These are phyloP conservation scores for Dianthus caryophyllus DNA, from an alignment of 148 eudicot species.

Conservation along the genomic window DNA sequence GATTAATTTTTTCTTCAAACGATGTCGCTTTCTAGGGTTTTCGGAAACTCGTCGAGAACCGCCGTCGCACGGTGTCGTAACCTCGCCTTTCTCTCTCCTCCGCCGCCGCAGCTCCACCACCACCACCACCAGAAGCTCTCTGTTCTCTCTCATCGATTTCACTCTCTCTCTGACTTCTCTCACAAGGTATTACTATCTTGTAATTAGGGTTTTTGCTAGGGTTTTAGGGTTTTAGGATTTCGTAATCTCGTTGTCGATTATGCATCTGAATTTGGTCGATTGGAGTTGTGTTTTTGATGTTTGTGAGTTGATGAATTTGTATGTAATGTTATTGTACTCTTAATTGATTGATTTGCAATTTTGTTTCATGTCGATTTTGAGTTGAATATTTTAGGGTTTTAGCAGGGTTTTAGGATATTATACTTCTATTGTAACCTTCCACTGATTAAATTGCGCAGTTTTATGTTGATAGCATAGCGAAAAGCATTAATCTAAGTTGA, in stretches of 20 bases:
- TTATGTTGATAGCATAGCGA: neutral
- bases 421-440: neutral
- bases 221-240: constrained; percentile 30
- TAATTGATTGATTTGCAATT: too few relatives aligned
- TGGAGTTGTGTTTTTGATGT: neutral
- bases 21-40: constrained; percentile 52
- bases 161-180: constrained; percentile 27
- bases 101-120: constrained; percentile 24
- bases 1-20: neutral
- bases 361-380: neutral
- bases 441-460: too few relatives aligned
- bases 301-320: neutral
- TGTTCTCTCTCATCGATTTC: constrained; percentile 29
- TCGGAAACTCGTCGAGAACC: constrained; percentile 40
- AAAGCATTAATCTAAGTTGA: neutral
- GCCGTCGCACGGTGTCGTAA: constrained; percentile 35
- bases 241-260: neutral
- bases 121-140: constrained; percentile 19
- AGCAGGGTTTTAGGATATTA: neutral
- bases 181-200: constrained; percentile 40
- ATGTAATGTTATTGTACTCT: too few relatives aligned
- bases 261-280: neutral
- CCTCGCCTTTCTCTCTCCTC: constrained; percentile 27
- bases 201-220: constrained; percentile 14
- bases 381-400: neutral